Evolutionary conservation across 768 basidiomycete species (phyloP).

Genomic region (Gelatoporia subvermispora): DNA sequence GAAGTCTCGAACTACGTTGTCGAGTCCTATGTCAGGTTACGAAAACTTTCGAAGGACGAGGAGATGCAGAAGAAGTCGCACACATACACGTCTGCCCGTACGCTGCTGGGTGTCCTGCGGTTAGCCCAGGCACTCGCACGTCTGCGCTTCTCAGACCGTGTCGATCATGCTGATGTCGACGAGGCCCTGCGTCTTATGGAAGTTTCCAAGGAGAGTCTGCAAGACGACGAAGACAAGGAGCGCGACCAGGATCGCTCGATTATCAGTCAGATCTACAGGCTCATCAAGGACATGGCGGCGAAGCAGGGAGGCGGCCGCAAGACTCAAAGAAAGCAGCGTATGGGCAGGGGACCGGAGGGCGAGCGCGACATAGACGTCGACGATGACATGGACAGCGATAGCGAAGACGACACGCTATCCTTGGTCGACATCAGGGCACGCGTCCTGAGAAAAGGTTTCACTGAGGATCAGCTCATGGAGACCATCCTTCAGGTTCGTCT

Average conservation of each 20-base stretch:
- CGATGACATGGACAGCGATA: slow-evolving; percentile 42
- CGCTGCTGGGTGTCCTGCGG: slow-evolving; percentile 89
- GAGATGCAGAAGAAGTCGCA: slow-evolving; percentile 84
- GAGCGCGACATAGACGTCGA: slow-evolving; percentile 70
- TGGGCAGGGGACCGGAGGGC: slow-evolving; percentile 67
- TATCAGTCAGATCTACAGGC: slow-evolving; percentile 80
- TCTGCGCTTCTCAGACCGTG: slow-evolving; percentile 75
- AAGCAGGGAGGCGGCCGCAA: slow-evolving; percentile 26
- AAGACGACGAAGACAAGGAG: slow-evolving; percentile 72
- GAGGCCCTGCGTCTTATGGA: slow-evolving; percentile 97
- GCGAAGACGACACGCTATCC: slow-evolving; percentile 60
- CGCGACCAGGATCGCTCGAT: slow-evolving; percentile 65
- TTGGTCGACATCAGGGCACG: slow-evolving; percentile 87
- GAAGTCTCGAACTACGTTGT: slow-evolving; percentile 91
- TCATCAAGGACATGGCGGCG: slow-evolving; percentile 82
- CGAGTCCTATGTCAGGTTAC: slow-evolving; percentile 91
- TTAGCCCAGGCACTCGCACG: slow-evolving; percentile 94
- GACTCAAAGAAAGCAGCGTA: slow-evolving; percentile 38
- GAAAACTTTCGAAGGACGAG: slow-evolving; percentile 89
- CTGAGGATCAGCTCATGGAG: slow-evolving; percentile 85
- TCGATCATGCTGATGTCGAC: slow-evolving; percentile 86
- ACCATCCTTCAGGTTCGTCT: slow-evolving; percentile 70
- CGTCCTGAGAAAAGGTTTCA: slow-evolving; percentile 83
- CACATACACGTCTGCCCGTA: slow-evolving; percentile 93
- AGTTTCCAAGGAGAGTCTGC: slow-evolving; percentile 87